Conservation (phyloP, 768 basidiomycete genomes). For the Exidia glandulosa region DNA sequence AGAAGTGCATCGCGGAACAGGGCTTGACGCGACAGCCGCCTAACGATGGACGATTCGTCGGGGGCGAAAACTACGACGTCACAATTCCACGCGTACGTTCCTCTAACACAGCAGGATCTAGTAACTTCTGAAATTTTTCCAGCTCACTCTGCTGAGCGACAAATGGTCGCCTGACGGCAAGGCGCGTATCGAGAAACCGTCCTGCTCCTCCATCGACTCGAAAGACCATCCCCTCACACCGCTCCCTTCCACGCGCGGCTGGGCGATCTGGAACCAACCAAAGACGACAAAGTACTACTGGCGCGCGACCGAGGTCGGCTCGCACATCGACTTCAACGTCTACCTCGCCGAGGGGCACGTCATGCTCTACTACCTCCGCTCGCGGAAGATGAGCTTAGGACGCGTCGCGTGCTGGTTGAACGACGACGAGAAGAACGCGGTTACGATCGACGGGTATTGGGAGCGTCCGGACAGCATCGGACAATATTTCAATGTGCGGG, state of each 20-base stretch:
- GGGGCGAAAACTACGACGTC: background rate
- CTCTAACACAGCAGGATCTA: background rate
- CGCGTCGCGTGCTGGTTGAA: constrained; percentile 1
- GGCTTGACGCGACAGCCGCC: background rate
- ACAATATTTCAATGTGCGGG: background rate
- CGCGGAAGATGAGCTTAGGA: background rate
- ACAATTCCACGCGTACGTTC: background rate
- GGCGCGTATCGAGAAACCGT: background rate
- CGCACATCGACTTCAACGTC: background rate
- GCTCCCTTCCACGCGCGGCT: background rate
- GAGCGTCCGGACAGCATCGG: background rate
- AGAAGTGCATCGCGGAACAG: background rate
- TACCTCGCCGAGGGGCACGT: background rate
- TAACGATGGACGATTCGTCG: background rate
- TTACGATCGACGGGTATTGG: background rate
- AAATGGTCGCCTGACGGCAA: background rate
- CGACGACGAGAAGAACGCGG: background rate
- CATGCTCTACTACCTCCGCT: background rate
- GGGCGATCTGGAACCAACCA: constrained; percentile 1
- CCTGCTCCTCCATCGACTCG: constrained; percentile 1
- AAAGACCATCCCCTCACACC: background rate
- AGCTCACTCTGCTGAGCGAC: background rate
- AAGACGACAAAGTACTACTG: constrained; percentile 1
- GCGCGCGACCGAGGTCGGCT: constrained; percentile 3
- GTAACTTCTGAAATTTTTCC: background rate